phyloP scores from a whole-genome alignment of 805 yeast species.

The Saccharomyces paradoxus region DNA sequence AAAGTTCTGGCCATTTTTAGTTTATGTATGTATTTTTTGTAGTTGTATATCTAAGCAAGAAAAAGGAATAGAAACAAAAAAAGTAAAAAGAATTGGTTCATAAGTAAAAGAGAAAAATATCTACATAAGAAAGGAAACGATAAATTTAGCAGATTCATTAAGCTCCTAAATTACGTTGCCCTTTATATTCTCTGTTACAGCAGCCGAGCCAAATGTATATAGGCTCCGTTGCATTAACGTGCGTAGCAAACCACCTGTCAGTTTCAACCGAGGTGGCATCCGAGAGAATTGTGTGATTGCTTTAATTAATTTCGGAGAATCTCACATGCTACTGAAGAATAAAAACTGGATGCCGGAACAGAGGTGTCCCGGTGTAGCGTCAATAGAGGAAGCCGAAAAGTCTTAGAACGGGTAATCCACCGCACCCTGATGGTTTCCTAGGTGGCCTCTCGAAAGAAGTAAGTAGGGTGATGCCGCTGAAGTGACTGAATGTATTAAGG shows the following conservation, averaged over 20 bases:
- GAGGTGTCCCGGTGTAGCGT: not conserved
- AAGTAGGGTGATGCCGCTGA: not conserved
- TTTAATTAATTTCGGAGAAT: not conserved
- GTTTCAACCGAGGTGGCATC: not conserved
- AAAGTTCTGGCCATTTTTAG: conserved; percentile 67
- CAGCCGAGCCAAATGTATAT: not conserved
- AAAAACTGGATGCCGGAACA: not conserved
- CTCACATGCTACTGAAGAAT: not conserved
- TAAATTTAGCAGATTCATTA: not conserved
- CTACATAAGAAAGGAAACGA: not conserved
- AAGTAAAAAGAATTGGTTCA: not conserved
- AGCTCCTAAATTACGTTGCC: not conserved
- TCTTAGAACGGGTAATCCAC: not conserved
- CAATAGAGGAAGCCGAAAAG: not conserved
- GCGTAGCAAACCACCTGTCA: not conserved
- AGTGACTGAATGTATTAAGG: not conserved
- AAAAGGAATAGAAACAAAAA: not conserved
- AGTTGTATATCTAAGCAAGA: not conserved
- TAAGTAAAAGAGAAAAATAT: not conserved
- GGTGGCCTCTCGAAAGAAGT: not conserved
- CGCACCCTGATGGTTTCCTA: not conserved
- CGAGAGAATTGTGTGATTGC: not conserved
- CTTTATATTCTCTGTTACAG: not conserved
- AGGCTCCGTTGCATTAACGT: not conserved
- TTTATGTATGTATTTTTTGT: conserved; percentile 1